A percentile compares a stretch with the other conserved stretches of the same genome.
Conservation (phyloP, 2,329 filamentous ascomycete genomes). For the Emmonsiellopsis sp. region DNA sequence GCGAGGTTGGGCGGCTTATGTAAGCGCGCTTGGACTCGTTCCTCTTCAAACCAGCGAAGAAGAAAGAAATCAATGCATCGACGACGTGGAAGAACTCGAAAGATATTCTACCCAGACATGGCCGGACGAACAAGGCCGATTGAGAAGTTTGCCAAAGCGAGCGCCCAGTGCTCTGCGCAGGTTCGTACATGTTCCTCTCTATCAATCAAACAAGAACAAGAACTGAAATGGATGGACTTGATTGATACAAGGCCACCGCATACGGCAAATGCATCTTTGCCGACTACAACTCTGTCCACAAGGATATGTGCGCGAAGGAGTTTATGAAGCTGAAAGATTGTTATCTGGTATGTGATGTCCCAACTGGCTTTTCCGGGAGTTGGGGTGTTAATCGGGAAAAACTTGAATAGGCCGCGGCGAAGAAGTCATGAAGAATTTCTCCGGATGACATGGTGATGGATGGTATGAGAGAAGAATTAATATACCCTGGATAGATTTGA, state of each 20-base stretch:
- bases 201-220: background rate
- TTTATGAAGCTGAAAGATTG: conserved; percentile 82
- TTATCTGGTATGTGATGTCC: conserved; percentile 55
- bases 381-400: too few species aligned
- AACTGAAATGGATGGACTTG: background rate
- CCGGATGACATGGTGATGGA: background rate
- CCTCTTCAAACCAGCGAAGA: background rate
- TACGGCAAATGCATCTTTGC: conserved; percentile 88
- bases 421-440: conserved; percentile 24
- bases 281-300: conserved; percentile 82
- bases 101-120: conserved; percentile 20
- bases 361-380: background rate
- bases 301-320: conserved; percentile 80
- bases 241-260: conserved; percentile 53
- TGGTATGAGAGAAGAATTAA: conserved; percentile 5
- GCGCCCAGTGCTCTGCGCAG: conserved; percentile 57
- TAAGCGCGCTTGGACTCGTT: background rate
- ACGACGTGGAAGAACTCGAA: too few species aligned
- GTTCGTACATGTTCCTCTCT: conserved; percentile 29
- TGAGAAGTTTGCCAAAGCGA: conserved; percentile 58
- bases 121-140: conserved; percentile 50
- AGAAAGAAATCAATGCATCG: background rate
- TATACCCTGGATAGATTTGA: conserved; percentile 15
- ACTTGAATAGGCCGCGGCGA: conserved; percentile 40
- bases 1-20: background rate